phyloP scores from a whole-genome alignment of 2,329 filamentous ascomycete species.

The Exophiala sideris region DNA sequence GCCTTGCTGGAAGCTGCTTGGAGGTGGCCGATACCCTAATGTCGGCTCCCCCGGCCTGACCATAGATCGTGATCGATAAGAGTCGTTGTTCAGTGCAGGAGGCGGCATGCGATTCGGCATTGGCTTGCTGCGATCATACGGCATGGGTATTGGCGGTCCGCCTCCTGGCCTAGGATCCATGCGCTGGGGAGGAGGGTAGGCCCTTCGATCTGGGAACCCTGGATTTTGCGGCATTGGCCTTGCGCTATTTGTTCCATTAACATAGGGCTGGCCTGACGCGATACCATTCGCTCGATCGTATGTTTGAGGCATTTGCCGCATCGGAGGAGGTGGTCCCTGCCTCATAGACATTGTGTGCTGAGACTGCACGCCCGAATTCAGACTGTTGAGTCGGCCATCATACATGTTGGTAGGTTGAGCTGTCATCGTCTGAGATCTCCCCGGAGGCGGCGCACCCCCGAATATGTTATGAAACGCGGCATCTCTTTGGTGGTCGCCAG shows the following conservation, averaged over 20 bases:
- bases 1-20: conserved; percentile 61
- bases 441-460: conserved; percentile 77
- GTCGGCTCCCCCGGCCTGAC: conserved; percentile 71
- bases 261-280: conserved; percentile 34
- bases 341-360: conserved; percentile 42
- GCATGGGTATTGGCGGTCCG: conserved; percentile 31
- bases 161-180: conserved; percentile 59
- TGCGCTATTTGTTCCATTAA: conserved; percentile 19
- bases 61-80: conserved; percentile 89
- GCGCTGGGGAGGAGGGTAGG: conserved; percentile 70
- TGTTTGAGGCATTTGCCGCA: conserved; percentile 44
- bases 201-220: conserved; percentile 61
- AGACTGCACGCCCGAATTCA: conserved; percentile 54
- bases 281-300: conserved; percentile 43
- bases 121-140: conserved; percentile 57
- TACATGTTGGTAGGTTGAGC: conserved; percentile 64
- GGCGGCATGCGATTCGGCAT: conserved; percentile 56
- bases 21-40: conserved; percentile 60
- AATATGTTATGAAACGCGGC: conserved; percentile 96
- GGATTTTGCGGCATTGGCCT: conserved; percentile 49
- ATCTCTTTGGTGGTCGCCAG: conserved; percentile 70
- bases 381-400: conserved; percentile 73
- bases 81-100: conserved; percentile 76
- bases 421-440: conserved; percentile 93
- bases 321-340: conserved; percentile 39